Percentiles rank a stretch among this genome's conserved stretches.
Evolutionary conservation across 2,329 filamentous ascomycete genomes (phyloP).

Genomic region (Phoma sp.): DNA sequence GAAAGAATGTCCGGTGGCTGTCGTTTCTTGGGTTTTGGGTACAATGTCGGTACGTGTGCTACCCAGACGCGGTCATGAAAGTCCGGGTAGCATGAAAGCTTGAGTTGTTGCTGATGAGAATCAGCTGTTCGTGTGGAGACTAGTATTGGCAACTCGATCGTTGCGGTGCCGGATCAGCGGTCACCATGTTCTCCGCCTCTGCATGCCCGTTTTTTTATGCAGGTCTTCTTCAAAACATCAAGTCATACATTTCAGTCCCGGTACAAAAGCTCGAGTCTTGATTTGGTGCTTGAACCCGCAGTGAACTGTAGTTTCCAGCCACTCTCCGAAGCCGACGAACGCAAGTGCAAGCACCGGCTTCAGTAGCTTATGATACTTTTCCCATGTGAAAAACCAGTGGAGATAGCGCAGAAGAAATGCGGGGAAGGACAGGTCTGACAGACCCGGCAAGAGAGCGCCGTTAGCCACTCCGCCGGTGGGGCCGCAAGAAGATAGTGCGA

Average conservation of each 20-base stretch:
- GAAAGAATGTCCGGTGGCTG: background rate
- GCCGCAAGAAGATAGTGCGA: slow-evolving; percentile 10
- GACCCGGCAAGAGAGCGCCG: background rate
- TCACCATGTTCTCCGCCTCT: background rate
- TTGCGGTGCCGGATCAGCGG: background rate
- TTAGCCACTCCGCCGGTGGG: background rate
- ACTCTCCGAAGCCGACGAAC: too few species aligned
- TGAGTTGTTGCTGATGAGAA: background rate
- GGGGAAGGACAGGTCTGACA: background rate
- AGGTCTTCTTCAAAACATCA: too few species aligned
- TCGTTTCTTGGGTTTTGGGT: too few species aligned
- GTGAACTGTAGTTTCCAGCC: too few species aligned
- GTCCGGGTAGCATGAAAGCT: background rate
- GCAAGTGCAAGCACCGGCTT: background rate
- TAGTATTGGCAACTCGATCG: background rate
- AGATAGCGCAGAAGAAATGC: too few species aligned
- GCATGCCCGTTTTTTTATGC: too few species aligned
- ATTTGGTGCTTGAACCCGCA: too few species aligned
- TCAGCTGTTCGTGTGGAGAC: background rate
- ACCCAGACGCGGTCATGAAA: background rate
- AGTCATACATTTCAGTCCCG: too few species aligned
- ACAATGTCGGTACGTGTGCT: background rate
- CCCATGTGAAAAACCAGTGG: background rate
- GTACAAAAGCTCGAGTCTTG: too few species aligned
- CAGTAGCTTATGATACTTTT: background rate